Base-by-base conservation (phyloP, 352 stramenopile species). In the Globisporangium ultimum region DNA sequence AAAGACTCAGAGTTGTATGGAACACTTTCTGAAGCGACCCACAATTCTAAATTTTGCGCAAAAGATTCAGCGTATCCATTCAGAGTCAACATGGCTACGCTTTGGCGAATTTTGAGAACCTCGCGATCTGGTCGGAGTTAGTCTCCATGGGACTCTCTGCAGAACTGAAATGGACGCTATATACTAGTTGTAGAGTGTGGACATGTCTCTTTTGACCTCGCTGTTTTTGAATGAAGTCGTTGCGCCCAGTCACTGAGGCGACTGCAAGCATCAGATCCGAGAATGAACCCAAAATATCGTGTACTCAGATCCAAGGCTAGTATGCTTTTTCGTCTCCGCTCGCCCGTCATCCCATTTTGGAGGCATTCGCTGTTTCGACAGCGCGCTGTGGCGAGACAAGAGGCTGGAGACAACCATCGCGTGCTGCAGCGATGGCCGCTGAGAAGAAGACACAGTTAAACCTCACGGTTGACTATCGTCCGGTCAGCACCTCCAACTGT, bases 361-460 rank as follows among this genome's bases (percentile, higher is more conserved):
- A 46, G 36, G 20, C 36, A 57, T 57, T 48, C 14, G 38, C 36
- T 48, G 7, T 57, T 57, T 57, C 14, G 20, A 20, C 8, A 15
- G 49, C 17, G 32, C 18, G 28, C 28, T 36, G 28, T 10, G 28
- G 28, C 7, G 28, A 36, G 28, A 36, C 28, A 36, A 36, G 28
- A 28, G 20, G 51, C 41, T 56, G 51, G 15, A 56, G 51, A 20
- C 12, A 41, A 4, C 24, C 34, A 22, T 17, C 22, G 24, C 24
- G 3, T 20, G 8, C 18, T 17, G 38, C 28, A 36, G n/a, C 17
- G 18, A 57, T 57, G 52, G 36, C 48, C 13, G 38, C 52, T 57
- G 52, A 15, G 20, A 48, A 49, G 13, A 57, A 57, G 38, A 20
- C 9, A 8, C 52, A 57, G 3, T 20, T 57, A 20, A 41, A 57